Conservation (phyloP, 306 rosid species). For the Vicia villosa region DNA sequence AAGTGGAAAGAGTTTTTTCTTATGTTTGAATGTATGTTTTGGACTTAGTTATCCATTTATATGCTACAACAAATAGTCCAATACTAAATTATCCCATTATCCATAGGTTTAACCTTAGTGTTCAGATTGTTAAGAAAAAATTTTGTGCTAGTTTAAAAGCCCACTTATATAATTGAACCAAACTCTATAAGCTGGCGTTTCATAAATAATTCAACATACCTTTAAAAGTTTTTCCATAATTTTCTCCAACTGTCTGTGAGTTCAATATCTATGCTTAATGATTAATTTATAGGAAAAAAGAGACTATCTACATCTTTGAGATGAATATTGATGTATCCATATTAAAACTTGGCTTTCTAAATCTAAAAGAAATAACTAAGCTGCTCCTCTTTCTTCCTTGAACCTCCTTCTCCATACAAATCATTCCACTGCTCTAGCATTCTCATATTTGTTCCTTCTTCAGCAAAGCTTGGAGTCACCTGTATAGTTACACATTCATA, state of each 20-base stretch:
- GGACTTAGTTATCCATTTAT: too few relatives aligned
- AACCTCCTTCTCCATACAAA: slow-evolving; percentile 87
- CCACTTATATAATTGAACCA: not conserved
- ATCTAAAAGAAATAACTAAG: slow-evolving; percentile 79
- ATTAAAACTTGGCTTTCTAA: slow-evolving; percentile 11
- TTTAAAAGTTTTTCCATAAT: not conserved
- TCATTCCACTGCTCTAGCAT: slow-evolving; percentile 93
- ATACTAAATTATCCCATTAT: too few relatives aligned
- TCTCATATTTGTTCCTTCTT: slow-evolving; percentile 79
- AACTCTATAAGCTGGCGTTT: not conserved
- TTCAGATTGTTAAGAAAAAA: too few relatives aligned
- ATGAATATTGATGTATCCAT: slow-evolving; percentile 26
- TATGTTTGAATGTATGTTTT: too few relatives aligned
- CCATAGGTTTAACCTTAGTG: too few relatives aligned
- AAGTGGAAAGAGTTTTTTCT: too few relatives aligned
- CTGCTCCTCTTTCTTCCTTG: slow-evolving; percentile 90
- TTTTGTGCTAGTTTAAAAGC: too few relatives aligned
- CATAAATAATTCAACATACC: not conserved
- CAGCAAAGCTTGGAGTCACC: slow-evolving; percentile 90
- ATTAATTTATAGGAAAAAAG: not conserved
- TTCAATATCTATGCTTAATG: slow-evolving; percentile 26
- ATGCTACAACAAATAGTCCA: too few relatives aligned
- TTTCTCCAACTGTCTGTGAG: not conserved
- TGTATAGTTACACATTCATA: slow-evolving; percentile 33
- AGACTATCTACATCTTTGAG: slow-evolving; percentile 23